These are phyloP conservation scores for Aspergillus amoenus DNA, from an alignment of 2,329 filamentous ascomycete genomes.

Conservation along the genomic window DNA sequence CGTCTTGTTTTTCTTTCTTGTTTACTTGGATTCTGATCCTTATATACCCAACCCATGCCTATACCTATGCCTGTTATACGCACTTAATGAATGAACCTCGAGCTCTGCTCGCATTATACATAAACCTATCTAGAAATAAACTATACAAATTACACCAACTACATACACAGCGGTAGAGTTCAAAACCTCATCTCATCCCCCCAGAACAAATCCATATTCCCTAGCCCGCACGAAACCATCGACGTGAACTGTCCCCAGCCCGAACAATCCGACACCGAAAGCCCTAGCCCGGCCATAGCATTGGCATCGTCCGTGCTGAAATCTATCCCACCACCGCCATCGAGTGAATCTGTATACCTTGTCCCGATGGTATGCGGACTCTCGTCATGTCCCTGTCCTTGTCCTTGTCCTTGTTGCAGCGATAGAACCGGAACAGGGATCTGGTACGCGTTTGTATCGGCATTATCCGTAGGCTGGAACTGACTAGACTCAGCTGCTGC, in stretches of 20 bases:
- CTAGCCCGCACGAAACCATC: slow-evolving; percentile 25
- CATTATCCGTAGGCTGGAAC: neutral
- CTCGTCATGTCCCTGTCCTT: too few relatives aligned
- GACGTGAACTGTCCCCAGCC: slow-evolving; percentile 29
- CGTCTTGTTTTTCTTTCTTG: too few relatives aligned
- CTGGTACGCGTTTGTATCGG: neutral
- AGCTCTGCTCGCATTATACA: too few relatives aligned
- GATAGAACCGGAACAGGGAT: too few relatives aligned
- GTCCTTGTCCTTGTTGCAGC: too few relatives aligned
- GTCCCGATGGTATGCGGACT: neutral
- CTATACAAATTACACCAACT: too few relatives aligned
- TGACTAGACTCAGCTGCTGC: neutral
- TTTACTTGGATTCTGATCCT: too few relatives aligned
- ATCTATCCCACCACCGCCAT: neutral
- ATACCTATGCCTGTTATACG: too few relatives aligned
- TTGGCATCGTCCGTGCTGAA: neutral
- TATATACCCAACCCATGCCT: too few relatives aligned
- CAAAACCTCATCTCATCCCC: neutral
- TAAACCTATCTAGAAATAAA: too few relatives aligned
- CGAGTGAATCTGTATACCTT: neutral
- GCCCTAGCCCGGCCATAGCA: neutral
- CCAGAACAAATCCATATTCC: slow-evolving; percentile 12
- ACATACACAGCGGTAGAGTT: too few relatives aligned
- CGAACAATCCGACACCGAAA: slow-evolving; percentile 16
- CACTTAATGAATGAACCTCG: too few relatives aligned